phyloP scores from a whole-genome alignment of 345 rosid genomes.

The Salix caprea region DNA sequence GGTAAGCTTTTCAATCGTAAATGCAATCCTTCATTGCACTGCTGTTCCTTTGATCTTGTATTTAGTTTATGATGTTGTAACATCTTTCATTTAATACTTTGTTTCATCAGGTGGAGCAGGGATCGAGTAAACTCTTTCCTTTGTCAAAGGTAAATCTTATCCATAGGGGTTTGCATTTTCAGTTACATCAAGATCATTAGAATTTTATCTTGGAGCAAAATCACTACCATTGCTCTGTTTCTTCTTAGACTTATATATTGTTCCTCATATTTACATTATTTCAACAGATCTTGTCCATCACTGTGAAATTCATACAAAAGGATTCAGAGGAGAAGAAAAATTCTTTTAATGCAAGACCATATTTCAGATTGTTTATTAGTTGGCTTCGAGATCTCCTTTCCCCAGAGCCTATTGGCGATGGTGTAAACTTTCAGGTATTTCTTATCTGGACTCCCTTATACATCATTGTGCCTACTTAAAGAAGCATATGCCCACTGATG shows the following conservation, averaged over 20 bases:
- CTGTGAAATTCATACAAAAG: slow-evolving; percentile 71
- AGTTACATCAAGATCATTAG: background rate
- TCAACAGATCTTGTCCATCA: slow-evolving; percentile 62
- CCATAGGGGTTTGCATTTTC: background rate
- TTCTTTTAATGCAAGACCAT: slow-evolving; percentile 60
- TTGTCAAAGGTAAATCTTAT: slow-evolving; percentile 55
- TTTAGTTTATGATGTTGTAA: background rate
- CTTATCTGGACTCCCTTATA: slow-evolving; percentile 3
- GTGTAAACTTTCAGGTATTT: slow-evolving; percentile 70
- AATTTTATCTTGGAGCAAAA: background rate
- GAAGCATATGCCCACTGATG: slow-evolving; percentile 14
- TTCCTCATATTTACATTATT: slow-evolving; percentile 12
- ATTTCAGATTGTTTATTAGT: slow-evolving; percentile 71
- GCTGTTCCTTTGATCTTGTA: background rate
- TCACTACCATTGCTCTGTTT: background rate
- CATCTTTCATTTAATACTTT: slow-evolving; percentile 9
- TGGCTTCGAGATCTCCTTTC: slow-evolving; percentile 76
- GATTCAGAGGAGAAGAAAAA: slow-evolving; percentile 83
- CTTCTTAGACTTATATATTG: background rate
- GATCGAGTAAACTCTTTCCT: slow-evolving; percentile 57
- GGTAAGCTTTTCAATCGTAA: slow-evolving; percentile 47
- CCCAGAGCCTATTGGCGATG: slow-evolving; percentile 57
- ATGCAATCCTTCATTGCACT: slow-evolving; percentile 26
- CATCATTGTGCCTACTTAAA: background rate
- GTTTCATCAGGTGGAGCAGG: slow-evolving; percentile 68